Base-by-base conservation (phyloP, 2,329 filamentous ascomycete species). In the Xylaria multiplex region DNA sequence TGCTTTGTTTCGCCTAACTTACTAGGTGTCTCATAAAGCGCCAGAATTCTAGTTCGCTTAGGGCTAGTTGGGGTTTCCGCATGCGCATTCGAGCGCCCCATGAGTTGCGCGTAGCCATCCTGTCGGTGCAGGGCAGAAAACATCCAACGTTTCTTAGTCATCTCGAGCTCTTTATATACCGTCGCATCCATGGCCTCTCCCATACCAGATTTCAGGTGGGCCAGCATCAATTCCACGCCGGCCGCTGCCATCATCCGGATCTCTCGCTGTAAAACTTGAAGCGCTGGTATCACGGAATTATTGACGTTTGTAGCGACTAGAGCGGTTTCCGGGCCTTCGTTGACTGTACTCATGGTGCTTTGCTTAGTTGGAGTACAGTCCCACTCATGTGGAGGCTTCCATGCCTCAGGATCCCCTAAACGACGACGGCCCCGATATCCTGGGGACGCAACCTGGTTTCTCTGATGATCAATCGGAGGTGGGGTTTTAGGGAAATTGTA, bases 91-190 rank as follows among this genome's bases (percentile, higher is more conserved):
- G 64, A 30, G 0, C 69, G 63, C 7, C 73, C 68, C 8, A 60
- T 60, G 9, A 72, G 53, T 13, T 74, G 64, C 8, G 74, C 69
- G 37, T 81, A 80, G 43, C 72, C 72, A 81, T 82, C 72, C 82
- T 79, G 68, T 79, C 80, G 67, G 30, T 83, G 81, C 59, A 91
- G 77, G 1, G 83, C 83, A 32, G 84, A 88, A 40, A 90, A 79
- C 79, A 93, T 84, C 87, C 87, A 90, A 46, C 85, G 77, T 71
- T 87, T 86, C 72, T 86, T 86, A 67, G 86, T 84, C 54, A 86
- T 78, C 64, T 85, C 85, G 3, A 85, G 71, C 57, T 85, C 82
- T 70, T 81, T 80, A 70, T 83, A 85, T 22, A 86, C 76, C 43
- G 79, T 81, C 2, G 83, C 79, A 61, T 85, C 82, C 0, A 78